Evolutionary conservation across 768 basidiomycete species (phyloP).

Genomic region (Leucosporidium creatinivorum): DNA sequence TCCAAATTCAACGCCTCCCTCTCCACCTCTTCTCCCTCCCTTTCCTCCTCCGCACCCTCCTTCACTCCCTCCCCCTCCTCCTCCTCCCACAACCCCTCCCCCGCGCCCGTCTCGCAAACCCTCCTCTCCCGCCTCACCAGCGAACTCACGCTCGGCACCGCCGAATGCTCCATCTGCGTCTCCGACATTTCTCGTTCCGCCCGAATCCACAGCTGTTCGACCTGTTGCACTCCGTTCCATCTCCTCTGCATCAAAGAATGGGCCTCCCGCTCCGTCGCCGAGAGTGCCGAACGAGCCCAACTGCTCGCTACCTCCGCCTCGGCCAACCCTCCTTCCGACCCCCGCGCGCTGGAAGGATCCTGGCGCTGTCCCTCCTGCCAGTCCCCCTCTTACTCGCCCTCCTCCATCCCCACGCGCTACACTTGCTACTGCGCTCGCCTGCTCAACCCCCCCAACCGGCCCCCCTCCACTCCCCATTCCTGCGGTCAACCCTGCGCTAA

Average conservation of each 20-base stretch:
- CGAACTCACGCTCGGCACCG: constrained; percentile 66
- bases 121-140: constrained; percentile 60
- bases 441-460: constrained; percentile 63
- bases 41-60: not conserved
- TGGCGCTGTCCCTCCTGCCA: constrained; percentile 97
- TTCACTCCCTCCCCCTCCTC: not conserved
- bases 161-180: constrained; percentile 62
- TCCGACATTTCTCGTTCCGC: constrained; percentile 67
- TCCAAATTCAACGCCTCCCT: constrained; percentile 17
- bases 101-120: constrained; percentile 62
- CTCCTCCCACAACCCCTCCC: not conserved
- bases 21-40: constrained; percentile 5
- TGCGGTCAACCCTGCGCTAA: constrained; percentile 60
- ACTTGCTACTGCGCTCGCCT: constrained; percentile 79
- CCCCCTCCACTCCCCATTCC: constrained; percentile 57
- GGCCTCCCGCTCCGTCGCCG: constrained; percentile 60
- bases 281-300: constrained; percentile 16
- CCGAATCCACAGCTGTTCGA: constrained; percentile 77
- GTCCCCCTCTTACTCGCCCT: constrained; percentile 45
- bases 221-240: constrained; percentile 85
- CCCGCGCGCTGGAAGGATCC: constrained; percentile 53
- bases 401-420: constrained; percentile 35
- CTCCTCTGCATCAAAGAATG: constrained; percentile 80
- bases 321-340: constrained; percentile 47
- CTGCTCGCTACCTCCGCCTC: constrained; percentile 25